These are phyloP conservation scores for Phytophthora hibernalis DNA, from an alignment of 352 stramenopile species.

Conservation along the genomic window DNA sequence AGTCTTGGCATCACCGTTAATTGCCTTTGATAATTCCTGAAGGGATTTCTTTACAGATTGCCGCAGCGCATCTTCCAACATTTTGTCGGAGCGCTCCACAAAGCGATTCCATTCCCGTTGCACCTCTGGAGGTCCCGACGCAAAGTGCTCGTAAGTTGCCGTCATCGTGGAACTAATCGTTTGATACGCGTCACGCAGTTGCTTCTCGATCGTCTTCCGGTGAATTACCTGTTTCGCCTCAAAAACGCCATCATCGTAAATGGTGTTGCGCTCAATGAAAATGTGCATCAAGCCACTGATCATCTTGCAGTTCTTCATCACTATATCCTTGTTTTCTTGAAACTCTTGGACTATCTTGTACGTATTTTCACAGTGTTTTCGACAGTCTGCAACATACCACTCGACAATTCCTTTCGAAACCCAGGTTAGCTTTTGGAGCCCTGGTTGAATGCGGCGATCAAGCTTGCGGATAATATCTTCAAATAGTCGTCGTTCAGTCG, in stretches of 20 bases:
- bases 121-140: conserved; percentile 88
- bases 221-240: conserved; percentile 92
- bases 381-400: conserved; percentile 92
- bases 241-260: conserved; percentile 95
- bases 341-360: conserved; percentile 92
- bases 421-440: conserved; percentile 95
- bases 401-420: conserved; percentile 92
- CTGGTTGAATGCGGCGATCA: conserved; percentile 93
- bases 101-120: conserved; percentile 94
- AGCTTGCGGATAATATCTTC: conserved; percentile 95
- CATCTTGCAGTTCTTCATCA: conserved; percentile 90
- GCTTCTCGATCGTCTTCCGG: conserved; percentile 82
- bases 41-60: conserved; percentile 95
- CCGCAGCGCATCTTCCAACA: conserved; percentile 90
- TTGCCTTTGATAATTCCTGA: conserved; percentile 93
- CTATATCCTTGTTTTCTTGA: conserved; percentile 90
- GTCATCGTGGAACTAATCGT: conserved; percentile 91
- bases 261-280: conserved; percentile 93
- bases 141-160: conserved; percentile 94
- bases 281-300: conserved; percentile 91
- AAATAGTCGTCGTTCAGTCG: conserved; percentile 93
- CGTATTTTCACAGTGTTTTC: conserved; percentile 89
- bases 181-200: conserved; percentile 79
- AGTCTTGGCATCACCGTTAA: conserved; percentile 94
- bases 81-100: conserved; percentile 90